phyloP scores from a whole-genome alignment of 768 basidiomycete genomes.

The Pisolithus sp. region DNA sequence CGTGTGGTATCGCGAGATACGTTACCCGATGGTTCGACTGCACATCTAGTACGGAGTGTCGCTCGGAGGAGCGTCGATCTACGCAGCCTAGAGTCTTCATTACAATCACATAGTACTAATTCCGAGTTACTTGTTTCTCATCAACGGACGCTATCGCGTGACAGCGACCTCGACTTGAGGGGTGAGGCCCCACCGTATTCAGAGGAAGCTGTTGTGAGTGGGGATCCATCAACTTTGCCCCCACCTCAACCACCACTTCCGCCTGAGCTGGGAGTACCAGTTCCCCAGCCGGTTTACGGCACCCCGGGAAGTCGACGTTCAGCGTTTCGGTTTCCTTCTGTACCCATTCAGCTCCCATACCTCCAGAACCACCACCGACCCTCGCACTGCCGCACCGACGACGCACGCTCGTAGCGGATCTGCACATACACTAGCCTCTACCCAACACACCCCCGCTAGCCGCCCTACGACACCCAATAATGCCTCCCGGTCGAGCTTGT shows the following conservation, averaged over 20 bases:
- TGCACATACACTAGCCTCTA: conserved; percentile 15
- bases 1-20: conserved; percentile 21
- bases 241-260: conserved; percentile 1
- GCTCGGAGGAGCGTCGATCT: conserved; percentile 7
- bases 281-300: neutral
- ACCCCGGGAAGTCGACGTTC: conserved; percentile 30
- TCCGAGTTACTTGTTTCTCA: conserved; percentile 16
- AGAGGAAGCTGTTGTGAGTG: conserved; percentile 36
- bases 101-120: conserved; percentile 15
- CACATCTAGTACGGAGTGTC: conserved; percentile 14
- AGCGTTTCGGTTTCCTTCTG: conserved; percentile 44
- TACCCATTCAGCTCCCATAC: conserved; percentile 32
- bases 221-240: conserved; percentile 9
- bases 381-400: conserved; percentile 15
- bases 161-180: conserved; percentile 32
- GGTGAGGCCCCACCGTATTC: conserved; percentile 68
- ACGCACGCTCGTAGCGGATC: conserved; percentile 12
- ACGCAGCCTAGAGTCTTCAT: conserved; percentile 14
- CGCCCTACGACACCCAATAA: conserved; percentile 31
- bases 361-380: conserved; percentile 3
- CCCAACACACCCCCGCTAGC: conserved; percentile 24
- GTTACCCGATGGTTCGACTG: conserved; percentile 14
- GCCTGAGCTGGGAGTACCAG: neutral
- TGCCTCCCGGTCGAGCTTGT: conserved; percentile 27
- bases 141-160: conserved; percentile 6